Evolutionary conservation across 2,329 filamentous ascomycete genomes (phyloP).

Genomic region (Fonsecaea pedrosoi): DNA sequence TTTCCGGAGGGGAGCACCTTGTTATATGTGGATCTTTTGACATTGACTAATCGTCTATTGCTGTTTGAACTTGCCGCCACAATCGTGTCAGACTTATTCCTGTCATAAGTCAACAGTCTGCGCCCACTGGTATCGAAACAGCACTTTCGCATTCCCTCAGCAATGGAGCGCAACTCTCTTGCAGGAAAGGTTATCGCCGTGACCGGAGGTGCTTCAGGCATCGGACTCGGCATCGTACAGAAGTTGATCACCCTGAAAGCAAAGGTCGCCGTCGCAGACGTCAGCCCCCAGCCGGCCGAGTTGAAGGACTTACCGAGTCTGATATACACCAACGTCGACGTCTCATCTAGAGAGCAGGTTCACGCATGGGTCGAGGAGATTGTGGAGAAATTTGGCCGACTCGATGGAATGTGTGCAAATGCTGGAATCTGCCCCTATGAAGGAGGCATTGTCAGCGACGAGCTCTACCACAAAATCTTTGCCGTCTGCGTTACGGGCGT

Average conservation of each 20-base stretch:
- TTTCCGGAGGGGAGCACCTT: constrained; percentile 5
- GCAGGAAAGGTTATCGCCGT: constrained; percentile 22
- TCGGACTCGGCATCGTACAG: constrained; percentile 22
- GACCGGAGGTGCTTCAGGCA: constrained; percentile 26
- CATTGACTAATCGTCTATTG: background rate
- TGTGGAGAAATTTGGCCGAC: constrained; percentile 49
- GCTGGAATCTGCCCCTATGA: constrained; percentile 48
- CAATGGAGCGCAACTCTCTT: constrained; percentile 26
- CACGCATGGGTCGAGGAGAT: constrained; percentile 45
- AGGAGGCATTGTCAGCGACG: constrained; percentile 22
- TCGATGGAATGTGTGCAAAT: constrained; percentile 51
- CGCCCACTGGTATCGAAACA: background rate
- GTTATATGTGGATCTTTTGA: background rate
- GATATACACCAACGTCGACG: constrained; percentile 24
- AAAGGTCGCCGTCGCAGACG: constrained; percentile 25
- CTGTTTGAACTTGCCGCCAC: background rate
- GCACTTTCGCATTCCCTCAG: background rate
- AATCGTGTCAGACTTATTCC: background rate
- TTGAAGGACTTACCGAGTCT: constrained; percentile 11
- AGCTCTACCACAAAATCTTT: constrained; percentile 19
- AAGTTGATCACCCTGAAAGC: constrained; percentile 20
- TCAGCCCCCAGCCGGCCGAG: constrained; percentile 15
- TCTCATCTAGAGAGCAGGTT: constrained; percentile 23
- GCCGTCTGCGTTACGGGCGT: constrained; percentile 23
- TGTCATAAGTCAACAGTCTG: background rate